Base-by-base conservation (phyloP, 2,329 filamentous ascomycete genomes). In the Colletotrichum cereale region DNA sequence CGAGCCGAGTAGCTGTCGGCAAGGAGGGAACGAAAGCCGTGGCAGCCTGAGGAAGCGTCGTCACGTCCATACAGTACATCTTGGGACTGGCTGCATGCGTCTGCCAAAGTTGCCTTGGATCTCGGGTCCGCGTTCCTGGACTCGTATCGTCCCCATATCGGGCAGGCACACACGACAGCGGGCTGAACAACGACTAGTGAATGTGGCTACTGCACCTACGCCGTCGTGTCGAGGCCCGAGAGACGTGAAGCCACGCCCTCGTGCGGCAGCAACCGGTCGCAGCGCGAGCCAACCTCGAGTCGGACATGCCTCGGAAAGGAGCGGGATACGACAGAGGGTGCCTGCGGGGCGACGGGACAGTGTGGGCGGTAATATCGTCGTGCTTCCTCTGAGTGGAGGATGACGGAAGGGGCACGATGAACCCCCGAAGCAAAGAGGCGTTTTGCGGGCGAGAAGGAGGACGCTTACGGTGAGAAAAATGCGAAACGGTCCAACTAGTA, bases 21-120 rank as follows among this genome's bases (percentile, higher is more conserved):
- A 72, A 48, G n/a, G 21, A 72, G 69, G 69, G 66, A 72, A 64
- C 18, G 11, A 18, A 11, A 68, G 65, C 69, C 69, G 65, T 24
- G 42, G 42, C 24, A 14, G 53, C 16, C 36, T 48, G 44, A 26
- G 5, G 21, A 29, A 12, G 34, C 40, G 11, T 12, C n/a, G 38
- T 18, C 50, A 5, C 44, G 44, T 18, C 42, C 2, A 62, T 21
- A 21, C 44, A 62, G 14, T 48, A 14, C n/a, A 72, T 69, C 52
- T 18, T 16, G 47, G 68, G 65, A 60, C 63, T 60, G 47, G 66
- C 63, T 60, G 47, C 65, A 72, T 69, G 53, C 60, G 57, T 60
- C 8, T 52, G 57, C 12, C 44, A 18, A 10, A 29, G 31, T 29
- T 60, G 26, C 58, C 52, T 66, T 69, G 53, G 58, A 72, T 69